Evolutionary conservation across 2,329 filamentous ascomycete genomes (phyloP).

Genomic region (Colletotrichum gloeosporioides): DNA sequence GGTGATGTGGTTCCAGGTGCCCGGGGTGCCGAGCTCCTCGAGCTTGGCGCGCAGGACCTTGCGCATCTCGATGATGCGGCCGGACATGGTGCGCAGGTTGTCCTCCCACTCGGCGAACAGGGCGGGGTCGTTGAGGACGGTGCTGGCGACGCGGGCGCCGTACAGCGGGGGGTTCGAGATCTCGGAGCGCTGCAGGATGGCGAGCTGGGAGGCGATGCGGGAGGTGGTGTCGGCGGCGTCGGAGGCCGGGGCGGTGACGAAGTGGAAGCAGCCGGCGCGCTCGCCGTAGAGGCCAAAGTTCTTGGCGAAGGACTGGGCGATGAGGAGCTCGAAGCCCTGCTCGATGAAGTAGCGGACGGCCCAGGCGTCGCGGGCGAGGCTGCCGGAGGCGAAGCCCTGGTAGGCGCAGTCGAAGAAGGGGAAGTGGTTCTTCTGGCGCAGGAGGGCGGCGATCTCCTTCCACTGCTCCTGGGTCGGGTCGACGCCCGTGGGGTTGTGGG

Average conservation of each 20-base stretch:
- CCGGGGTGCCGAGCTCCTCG: conserved; percentile 84
- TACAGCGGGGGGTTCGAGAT: conserved; percentile 97
- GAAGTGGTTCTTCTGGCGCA: conserved; percentile 83
- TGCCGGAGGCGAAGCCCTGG: conserved; percentile 95
- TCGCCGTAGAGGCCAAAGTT: conserved; percentile 98
- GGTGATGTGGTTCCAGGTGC: conserved; percentile 95
- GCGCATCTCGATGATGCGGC: conserved; percentile 93
- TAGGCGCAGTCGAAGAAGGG: conserved; percentile 99
- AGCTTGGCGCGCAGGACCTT: conserved; percentile 78
- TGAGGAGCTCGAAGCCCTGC: conserved; percentile 85
- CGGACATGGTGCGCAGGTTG: conserved; percentile 91
- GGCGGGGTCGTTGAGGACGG: conserved; percentile 79
- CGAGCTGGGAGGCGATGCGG: conserved; percentile 84
- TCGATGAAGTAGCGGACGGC: conserved; percentile 95
- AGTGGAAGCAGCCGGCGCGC: conserved; percentile 95
- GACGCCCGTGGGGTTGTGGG: conserved; percentile 97
- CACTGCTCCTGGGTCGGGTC: conserved; percentile 95
- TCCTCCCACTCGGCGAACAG: conserved; percentile 93
- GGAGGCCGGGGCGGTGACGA: conserved; percentile 76
- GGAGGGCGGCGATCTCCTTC: conserved; percentile 82
- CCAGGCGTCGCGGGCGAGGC: conserved; percentile 83
- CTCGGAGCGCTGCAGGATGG: conserved; percentile 94
- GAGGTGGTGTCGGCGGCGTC: conserved; percentile 65
- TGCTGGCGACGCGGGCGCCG: conserved; percentile 86
- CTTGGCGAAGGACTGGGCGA: conserved; percentile 96